A percentile compares a stretch with the other conserved stretches of the same genome.
phyloP scores from a whole-genome alignment of 257 asterid species.

The Fraxinus anomala region DNA sequence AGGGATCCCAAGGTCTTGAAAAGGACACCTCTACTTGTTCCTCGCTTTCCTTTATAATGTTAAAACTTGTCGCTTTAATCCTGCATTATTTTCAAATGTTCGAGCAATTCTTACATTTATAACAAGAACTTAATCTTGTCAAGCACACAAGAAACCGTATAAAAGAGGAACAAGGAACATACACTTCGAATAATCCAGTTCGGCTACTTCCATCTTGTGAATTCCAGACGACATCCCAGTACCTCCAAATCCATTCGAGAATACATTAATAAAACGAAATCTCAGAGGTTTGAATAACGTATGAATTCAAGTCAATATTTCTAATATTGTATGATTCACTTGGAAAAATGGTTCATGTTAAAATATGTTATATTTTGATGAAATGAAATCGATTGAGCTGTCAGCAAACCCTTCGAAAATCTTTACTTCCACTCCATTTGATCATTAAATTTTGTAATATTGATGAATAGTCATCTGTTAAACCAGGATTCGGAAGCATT shows the following conservation, averaged over 20 bases:
- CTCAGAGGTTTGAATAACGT: too few relatives aligned
- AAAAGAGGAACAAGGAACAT: slow-evolving; percentile 8
- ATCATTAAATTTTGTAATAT: background rate
- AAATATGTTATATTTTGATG: background rate
- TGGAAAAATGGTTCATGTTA: background rate
- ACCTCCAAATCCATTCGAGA: slow-evolving; percentile 42
- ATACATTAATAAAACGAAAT: background rate
- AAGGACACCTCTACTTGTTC: slow-evolving; percentile 60
- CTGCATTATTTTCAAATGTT: slow-evolving; percentile 37
- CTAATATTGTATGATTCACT: background rate
- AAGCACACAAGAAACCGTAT: background rate
- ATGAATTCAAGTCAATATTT: background rate
- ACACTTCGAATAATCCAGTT: slow-evolving; percentile 71
- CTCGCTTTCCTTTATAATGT: slow-evolving; percentile 47
- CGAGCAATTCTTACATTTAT: background rate
- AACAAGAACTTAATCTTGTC: background rate
- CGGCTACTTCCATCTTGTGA: slow-evolving; percentile 53
- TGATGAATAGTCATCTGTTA: background rate
- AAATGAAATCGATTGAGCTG: background rate
- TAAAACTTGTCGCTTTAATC: slow-evolving; percentile 47
- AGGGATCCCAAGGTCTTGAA: slow-evolving; percentile 50
- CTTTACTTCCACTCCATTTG: background rate
- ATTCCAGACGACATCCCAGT: slow-evolving; percentile 92
- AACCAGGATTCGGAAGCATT: background rate
- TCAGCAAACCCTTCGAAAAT: too few relatives aligned